A percentile compares a stretch with the other conserved stretches of the same genome.
Evolutionary conservation across 148 eudicot genomes (phyloP).

Genomic region (Beta vulgaris): DNA sequence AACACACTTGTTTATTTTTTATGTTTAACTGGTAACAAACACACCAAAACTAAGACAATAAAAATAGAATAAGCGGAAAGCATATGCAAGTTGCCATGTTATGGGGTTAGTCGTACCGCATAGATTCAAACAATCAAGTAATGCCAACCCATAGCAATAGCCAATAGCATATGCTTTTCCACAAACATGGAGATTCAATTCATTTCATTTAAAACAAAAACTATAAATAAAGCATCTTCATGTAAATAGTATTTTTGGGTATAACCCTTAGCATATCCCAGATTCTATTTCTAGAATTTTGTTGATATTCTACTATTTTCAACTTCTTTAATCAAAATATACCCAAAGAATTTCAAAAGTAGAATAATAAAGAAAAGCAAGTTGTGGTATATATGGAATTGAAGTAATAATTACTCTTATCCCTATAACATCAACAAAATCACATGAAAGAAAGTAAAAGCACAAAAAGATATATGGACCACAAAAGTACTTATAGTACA

Average conservation of each 20-base stretch:
- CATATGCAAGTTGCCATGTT: constrained; percentile 1
- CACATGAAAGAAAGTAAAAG: not conserved
- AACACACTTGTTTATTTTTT: too few species aligned
- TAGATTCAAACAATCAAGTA: constrained; percentile 16
- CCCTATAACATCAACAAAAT: not conserved
- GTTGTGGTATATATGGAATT: not conserved
- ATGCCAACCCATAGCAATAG: not conserved
- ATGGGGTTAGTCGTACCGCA: not conserved
- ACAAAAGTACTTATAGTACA: constrained; percentile 10
- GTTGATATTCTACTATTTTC: not conserved
- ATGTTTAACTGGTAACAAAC: too few species aligned
- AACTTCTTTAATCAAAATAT: not conserved
- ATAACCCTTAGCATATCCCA: constrained; percentile 27
- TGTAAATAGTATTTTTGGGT: not conserved
- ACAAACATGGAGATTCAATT: constrained; percentile 29
- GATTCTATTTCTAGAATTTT: constrained; percentile 15
- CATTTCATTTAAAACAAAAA: constrained; percentile 12
- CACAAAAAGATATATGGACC: not conserved
- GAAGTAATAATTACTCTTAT: not conserved
- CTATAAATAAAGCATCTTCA: constrained; percentile 9
- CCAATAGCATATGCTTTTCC: not conserved
- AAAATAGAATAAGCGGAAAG: not conserved
- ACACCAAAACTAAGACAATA: too few species aligned
- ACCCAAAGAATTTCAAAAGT: not conserved
- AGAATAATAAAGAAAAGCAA: not conserved